Evolutionary conservation across 1,139 yeast species (phyloP), one percentile per base, ranked within the genome.

Genomic region (Scheffersomyces lignicola): DNA sequence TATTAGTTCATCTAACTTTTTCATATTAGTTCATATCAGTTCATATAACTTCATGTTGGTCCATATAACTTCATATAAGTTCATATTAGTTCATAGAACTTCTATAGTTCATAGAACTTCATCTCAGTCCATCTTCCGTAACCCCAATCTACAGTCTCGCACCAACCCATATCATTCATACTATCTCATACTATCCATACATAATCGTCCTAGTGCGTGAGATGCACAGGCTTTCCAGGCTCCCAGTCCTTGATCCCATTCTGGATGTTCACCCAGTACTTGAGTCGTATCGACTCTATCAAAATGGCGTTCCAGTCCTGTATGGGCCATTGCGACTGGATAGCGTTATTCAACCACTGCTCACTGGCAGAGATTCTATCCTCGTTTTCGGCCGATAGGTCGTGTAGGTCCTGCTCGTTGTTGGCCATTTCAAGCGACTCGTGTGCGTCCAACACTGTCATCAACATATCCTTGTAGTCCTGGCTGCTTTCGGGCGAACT

Each of bases 221-320:
- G 60, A 38, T 71, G 76, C 3, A 82, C 77, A 4, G 82, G 78
- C 52, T 77, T 76, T 24, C 87, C 88, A 0, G 82, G 79, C 46
- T 80, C 83, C 90, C 92, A 83, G 34, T 86, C 90, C 47, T 76
- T 78, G 31, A 89, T 74, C 4, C 87, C 90, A 32, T 73, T 74
- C 34, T 78, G 78, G 28, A 90, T 79, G 52, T 86, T 89, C 32
- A 73, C 74, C 95, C 96, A 90, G 54, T 89, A 92, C 54, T 86
- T 86, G 43, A 92, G 62, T 44, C 76, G 74, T 18, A 88, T 77
- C 1, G 95, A 83, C 41, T 80, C 80, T 40, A 74, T 60, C 40
- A 83, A 77, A 17, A 94, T 83, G 1, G 56, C 52, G 15, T 77
- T 74, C 69, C 81, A 74, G 36, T 78, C 66, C 3, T 38, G 29